These are phyloP conservation scores for Phytophthora podocarpi DNA, from an alignment of 352 stramenopile genomes.

Conservation along the genomic window DNA sequence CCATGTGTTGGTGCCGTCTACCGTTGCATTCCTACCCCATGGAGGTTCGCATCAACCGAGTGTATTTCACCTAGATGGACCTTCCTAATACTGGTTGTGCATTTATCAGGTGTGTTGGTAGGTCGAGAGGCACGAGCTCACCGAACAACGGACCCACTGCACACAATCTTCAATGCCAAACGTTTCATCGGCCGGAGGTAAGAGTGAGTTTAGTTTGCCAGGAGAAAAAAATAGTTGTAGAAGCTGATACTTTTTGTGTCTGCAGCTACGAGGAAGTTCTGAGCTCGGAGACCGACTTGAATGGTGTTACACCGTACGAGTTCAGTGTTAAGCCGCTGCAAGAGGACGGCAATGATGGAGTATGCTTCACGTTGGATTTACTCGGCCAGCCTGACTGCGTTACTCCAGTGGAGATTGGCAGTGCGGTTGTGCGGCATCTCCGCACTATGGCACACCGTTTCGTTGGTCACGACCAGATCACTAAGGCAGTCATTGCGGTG, in stretches of 20 bases:
- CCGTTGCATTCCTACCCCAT: constrained; percentile 59
- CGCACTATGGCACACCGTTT: constrained; percentile 51
- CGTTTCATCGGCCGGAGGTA: constrained; percentile 69
- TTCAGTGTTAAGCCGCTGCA: constrained; percentile 37
- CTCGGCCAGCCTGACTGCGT: constrained; percentile 49
- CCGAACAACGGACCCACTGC: constrained; percentile 52
- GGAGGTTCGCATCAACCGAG: constrained; percentile 44
- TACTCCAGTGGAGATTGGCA: constrained; percentile 51
- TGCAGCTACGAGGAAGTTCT: constrained; percentile 39
- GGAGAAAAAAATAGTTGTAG: background rate
- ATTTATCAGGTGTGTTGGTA: constrained; percentile 43
- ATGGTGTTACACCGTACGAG: constrained; percentile 46
- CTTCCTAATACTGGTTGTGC: background rate
- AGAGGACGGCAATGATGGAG: constrained; percentile 18
- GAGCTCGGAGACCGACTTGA: constrained; percentile 11
- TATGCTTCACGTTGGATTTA: constrained; percentile 57
- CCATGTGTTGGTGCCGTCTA: constrained; percentile 64
- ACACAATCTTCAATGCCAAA: constrained; percentile 83
- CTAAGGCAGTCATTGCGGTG: constrained; percentile 65
- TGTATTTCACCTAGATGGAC: background rate
- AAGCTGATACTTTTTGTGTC: constrained; percentile 2
- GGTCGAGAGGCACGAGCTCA: constrained; percentile 53
- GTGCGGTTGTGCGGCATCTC: constrained; percentile 49
- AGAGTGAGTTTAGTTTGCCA: background rate
- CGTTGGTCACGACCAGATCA: constrained; percentile 73